phyloP scores from a whole-genome alignment of 345 rosid genomes.

The Pistacia atlantica region DNA sequence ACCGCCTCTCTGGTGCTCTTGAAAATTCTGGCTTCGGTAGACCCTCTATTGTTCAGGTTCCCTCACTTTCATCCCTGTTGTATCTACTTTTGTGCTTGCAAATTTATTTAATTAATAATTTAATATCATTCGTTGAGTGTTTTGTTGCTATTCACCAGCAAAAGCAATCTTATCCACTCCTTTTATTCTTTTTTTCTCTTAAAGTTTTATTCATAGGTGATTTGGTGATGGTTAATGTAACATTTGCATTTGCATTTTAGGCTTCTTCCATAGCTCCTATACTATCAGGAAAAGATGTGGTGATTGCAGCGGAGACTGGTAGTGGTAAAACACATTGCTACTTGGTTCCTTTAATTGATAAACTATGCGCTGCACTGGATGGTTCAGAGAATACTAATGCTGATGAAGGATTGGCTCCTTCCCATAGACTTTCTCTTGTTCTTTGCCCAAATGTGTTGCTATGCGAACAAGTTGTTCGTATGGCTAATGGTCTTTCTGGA shows the following conservation, averaged over 20 bases:
- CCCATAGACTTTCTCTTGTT: slow-evolving; percentile 51
- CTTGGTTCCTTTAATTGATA: slow-evolving; percentile 73
- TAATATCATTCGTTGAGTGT: too few relatives aligned
- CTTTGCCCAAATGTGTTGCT: slow-evolving; percentile 91
- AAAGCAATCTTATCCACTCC: too few relatives aligned
- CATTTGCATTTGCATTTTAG: slow-evolving; percentile 32
- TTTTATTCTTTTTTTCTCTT: background rate
- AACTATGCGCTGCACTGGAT: slow-evolving; percentile 32
- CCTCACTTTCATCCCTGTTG: background rate
- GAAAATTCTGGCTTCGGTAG: slow-evolving; percentile 57
- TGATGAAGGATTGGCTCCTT: slow-evolving; percentile 20
- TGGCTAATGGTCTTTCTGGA: slow-evolving; percentile 71
- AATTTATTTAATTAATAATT: too few relatives aligned
- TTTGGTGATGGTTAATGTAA: background rate
- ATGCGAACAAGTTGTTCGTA: slow-evolving; percentile 88
- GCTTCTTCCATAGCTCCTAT: slow-evolving; percentile 71
- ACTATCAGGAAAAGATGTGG: slow-evolving; percentile 83
- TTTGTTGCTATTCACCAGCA: too few relatives aligned
- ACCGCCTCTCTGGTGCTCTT: slow-evolving; percentile 60
- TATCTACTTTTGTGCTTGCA: background rate
- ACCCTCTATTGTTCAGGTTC: slow-evolving; percentile 92
- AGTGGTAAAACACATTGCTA: slow-evolving; percentile 93
- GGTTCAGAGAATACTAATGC: slow-evolving; percentile 17
- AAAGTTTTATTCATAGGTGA: background rate
- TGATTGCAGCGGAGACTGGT: slow-evolving; percentile 95